Evolutionary conservation across 148 eudicot genomes (phyloP).

Genomic region (Camellia sinensis): DNA sequence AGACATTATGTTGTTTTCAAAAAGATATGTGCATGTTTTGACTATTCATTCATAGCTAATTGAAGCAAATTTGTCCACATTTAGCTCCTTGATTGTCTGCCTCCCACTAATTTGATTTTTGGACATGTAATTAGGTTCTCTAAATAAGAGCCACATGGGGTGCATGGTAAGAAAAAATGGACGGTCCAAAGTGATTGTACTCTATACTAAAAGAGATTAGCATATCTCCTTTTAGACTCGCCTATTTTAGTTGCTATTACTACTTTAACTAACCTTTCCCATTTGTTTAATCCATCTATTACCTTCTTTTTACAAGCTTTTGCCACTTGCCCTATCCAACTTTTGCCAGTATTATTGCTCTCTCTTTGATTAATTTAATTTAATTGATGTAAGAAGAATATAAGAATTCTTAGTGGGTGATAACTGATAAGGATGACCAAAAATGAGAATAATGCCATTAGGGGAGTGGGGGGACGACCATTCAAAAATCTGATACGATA

Average conservation of each 20-base stretch:
- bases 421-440: background rate
- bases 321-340: background rate
- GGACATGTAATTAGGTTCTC: background rate
- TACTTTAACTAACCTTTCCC: conserved; percentile 7
- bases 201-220: background rate
- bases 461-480: conserved; percentile 4
- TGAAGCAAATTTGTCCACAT: background rate
- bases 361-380: background rate
- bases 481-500: conserved; percentile 2
- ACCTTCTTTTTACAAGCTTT: conserved; percentile 8
- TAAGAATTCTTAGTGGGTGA: background rate
- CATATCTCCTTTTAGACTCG: background rate
- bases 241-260: background rate
- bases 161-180: conserved; percentile 6
- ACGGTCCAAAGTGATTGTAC: conserved; percentile 10
- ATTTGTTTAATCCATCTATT: background rate
- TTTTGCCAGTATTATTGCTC: background rate
- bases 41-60: background rate
- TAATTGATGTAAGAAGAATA: background rate
- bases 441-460: conserved; percentile 16
- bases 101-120: conserved; percentile 11
- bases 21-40: no score
- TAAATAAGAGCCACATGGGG: background rate
- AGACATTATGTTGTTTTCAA: no score
- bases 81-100: background rate